These are phyloP conservation scores for Alternaria ventricosa DNA, from an alignment of 2,329 filamentous ascomycete genomes.

Conservation along the genomic window DNA sequence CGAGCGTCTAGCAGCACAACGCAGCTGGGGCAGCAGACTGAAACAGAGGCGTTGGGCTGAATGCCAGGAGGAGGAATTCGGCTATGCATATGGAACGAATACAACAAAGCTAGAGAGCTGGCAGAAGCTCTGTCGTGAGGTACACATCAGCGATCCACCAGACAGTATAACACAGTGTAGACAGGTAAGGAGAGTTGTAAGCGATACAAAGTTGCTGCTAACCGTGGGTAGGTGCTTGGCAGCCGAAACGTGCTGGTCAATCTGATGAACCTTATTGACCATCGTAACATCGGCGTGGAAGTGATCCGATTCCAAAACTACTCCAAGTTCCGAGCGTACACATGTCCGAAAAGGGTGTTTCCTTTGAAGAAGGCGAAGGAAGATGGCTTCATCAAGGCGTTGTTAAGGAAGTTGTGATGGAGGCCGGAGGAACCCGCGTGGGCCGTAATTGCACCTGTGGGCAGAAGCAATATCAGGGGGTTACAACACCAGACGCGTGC, in stretches of 20 bases:
- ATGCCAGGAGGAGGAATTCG: conserved; percentile 14
- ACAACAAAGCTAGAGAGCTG: conserved; percentile 18
- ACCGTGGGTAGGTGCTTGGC: conserved; percentile 10
- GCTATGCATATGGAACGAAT: conserved; percentile 8
- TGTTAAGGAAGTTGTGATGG: conserved; percentile 21
- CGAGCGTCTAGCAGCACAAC: conserved; percentile 6
- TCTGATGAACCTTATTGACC: conserved; percentile 29
- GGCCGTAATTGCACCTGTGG: background rate
- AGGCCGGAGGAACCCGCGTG: background rate
- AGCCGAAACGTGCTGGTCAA: conserved; percentile 23
- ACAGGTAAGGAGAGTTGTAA: conserved; percentile 9
- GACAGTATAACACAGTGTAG: conserved; percentile 23
- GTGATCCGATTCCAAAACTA: conserved; percentile 22
- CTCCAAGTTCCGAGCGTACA: conserved; percentile 17
- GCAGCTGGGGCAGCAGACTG: conserved; percentile 5
- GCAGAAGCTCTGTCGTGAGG: conserved; percentile 27
- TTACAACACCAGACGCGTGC: background rate
- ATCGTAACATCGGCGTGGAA: conserved; percentile 13
- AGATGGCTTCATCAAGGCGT: conserved; percentile 27
- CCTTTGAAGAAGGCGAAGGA: conserved; percentile 22
- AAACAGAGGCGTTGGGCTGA: conserved; percentile 6
- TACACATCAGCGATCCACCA: conserved; percentile 14
- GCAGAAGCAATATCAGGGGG: background rate
- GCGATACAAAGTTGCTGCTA: background rate
- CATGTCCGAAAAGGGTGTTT: conserved; percentile 5